A percentile compares a stretch with the other conserved stretches of the same genome.
Evolutionary conservation across 805 yeast genomes (phyloP).

Genomic region (Novakomyces olei): DNA sequence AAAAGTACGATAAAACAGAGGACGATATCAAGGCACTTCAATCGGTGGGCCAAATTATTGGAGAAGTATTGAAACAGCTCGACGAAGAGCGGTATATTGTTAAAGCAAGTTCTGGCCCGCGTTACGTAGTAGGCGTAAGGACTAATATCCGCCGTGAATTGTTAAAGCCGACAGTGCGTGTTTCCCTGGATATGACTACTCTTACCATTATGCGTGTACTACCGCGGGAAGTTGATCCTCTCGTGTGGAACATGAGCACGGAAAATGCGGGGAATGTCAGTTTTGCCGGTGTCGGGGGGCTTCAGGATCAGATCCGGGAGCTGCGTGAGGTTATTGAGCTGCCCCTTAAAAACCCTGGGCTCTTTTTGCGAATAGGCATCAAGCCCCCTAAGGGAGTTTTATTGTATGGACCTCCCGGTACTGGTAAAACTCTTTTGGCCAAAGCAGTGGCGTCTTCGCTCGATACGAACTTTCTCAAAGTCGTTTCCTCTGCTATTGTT

Average conservation of each 20-base stretch:
- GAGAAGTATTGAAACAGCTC: constrained; percentile 86
- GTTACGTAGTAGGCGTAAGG: constrained; percentile 94
- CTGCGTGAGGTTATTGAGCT: constrained; percentile 92
- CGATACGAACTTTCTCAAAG: constrained; percentile 90
- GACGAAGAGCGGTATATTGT: constrained; percentile 57
- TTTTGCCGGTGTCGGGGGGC: constrained; percentile 88
- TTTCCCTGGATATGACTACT: constrained; percentile 92
- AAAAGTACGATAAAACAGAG: constrained; percentile 76
- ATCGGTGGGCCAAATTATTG: constrained; percentile 90
- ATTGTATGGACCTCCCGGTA: constrained; percentile 95
- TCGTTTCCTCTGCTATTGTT: constrained; percentile 96
- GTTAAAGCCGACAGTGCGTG: constrained; percentile 83
- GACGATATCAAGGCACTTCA: constrained; percentile 92
- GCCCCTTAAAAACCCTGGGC: constrained; percentile 90
- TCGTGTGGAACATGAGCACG: constrained; percentile 93
- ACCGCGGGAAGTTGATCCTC: constrained; percentile 95
- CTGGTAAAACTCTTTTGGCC: constrained; percentile 88
- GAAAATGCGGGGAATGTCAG: constrained; percentile 95
- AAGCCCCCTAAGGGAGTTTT: constrained; percentile 97
- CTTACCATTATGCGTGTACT: constrained; percentile 90
- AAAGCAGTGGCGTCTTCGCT: constrained; percentile 97
- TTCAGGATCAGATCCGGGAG: constrained; percentile 86
- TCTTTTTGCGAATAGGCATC: constrained; percentile 86
- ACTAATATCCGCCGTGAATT: constrained; percentile 68
- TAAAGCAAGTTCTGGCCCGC: constrained; percentile 51